Evolutionary conservation across 2,329 filamentous ascomycete species (phyloP).

Genomic region (Hypoxylon sp.): DNA sequence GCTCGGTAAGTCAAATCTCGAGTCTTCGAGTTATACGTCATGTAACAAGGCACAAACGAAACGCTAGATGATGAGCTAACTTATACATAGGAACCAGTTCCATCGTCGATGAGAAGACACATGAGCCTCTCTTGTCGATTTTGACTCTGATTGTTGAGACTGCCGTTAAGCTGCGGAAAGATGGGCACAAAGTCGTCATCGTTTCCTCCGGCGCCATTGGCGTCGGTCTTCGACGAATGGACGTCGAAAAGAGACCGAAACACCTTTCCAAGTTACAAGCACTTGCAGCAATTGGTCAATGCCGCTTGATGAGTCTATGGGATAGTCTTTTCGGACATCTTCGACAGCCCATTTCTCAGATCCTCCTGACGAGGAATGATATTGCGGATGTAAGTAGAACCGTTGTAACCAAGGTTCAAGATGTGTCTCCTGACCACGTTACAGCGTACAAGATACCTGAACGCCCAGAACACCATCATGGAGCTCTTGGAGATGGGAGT

Average conservation of each 20-base stretch:
- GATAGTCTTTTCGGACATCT: constrained; percentile 92
- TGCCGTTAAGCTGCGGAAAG: constrained; percentile 85
- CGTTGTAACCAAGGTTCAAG: neutral
- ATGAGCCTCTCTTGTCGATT: constrained; percentile 92
- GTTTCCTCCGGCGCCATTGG: constrained; percentile 98
- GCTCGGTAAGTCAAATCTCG: constrained; percentile 73
- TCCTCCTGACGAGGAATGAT: constrained; percentile 93
- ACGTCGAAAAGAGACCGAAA: constrained; percentile 88
- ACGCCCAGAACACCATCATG: constrained; percentile 94
- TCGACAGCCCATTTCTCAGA: constrained; percentile 92
- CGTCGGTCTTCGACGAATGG: constrained; percentile 91
- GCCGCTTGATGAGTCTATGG: constrained; percentile 94
- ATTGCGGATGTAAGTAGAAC: constrained; percentile 83
- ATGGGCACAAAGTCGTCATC: constrained; percentile 95
- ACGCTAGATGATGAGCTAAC: constrained; percentile 24
- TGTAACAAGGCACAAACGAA: constrained; percentile 10
- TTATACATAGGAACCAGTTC: constrained; percentile 85
- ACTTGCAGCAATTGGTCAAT: constrained; percentile 95
- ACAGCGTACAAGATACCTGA: constrained; percentile 90
- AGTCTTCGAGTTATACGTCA: constrained; percentile 12
- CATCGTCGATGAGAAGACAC: constrained; percentile 97
- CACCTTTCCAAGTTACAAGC: constrained; percentile 93
- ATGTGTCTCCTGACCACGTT: constrained; percentile 43
- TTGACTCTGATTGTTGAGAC: constrained; percentile 95
- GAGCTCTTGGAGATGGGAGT: constrained; percentile 95